These are phyloP conservation scores for Musa troglodytarum DNA, from an alignment of 176 grass and related monocot genomes.

Conservation along the genomic window DNA sequence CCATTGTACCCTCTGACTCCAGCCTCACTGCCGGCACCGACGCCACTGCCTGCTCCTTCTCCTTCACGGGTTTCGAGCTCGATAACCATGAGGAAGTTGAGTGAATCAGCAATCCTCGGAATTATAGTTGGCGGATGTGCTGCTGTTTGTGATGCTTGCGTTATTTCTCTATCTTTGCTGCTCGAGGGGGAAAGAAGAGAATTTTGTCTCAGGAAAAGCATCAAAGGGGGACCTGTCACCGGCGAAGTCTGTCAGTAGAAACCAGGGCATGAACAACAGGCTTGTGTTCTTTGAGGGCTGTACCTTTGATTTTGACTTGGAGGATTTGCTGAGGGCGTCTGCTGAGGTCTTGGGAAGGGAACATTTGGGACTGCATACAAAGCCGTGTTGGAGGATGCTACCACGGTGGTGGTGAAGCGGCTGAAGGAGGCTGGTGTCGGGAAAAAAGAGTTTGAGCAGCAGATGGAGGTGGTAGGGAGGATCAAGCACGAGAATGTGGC, in stretches of 20 bases:
- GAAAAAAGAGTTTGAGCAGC: slow-evolving; percentile 84
- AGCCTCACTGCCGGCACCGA: not conserved
- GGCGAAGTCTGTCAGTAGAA: slow-evolving; percentile 65
- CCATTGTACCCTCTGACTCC: not conserved
- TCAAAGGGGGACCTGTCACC: slow-evolving; percentile 32
- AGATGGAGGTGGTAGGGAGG: slow-evolving; percentile 78
- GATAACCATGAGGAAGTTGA: slow-evolving; percentile 11
- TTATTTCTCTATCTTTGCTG: slow-evolving; percentile 45
- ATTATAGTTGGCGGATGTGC: slow-evolving; percentile 58
- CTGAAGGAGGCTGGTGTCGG: slow-evolving; percentile 79
- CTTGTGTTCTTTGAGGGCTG: slow-evolving; percentile 83
- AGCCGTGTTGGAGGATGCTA: slow-evolving; percentile 79
- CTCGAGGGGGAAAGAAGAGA: slow-evolving; percentile 23
- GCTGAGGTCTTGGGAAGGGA: slow-evolving; percentile 89
- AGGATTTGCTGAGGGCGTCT: slow-evolving; percentile 85
- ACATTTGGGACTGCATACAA: slow-evolving; percentile 85
- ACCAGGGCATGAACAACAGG: slow-evolving; percentile 54
- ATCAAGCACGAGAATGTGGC: slow-evolving; percentile 70
- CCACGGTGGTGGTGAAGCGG: slow-evolving; percentile 82
- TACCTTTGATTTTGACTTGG: slow-evolving; percentile 73
- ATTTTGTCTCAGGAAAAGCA: not conserved
- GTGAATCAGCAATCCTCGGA: slow-evolving; percentile 55
- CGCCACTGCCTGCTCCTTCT: not conserved
- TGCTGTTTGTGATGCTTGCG: slow-evolving; percentile 31
- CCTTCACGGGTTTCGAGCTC: not conserved